Percentiles rank a stretch among this genome's conserved stretches.
Conservation (phyloP, 106 monocot genomes). For the Triglochin maritima region DNA sequence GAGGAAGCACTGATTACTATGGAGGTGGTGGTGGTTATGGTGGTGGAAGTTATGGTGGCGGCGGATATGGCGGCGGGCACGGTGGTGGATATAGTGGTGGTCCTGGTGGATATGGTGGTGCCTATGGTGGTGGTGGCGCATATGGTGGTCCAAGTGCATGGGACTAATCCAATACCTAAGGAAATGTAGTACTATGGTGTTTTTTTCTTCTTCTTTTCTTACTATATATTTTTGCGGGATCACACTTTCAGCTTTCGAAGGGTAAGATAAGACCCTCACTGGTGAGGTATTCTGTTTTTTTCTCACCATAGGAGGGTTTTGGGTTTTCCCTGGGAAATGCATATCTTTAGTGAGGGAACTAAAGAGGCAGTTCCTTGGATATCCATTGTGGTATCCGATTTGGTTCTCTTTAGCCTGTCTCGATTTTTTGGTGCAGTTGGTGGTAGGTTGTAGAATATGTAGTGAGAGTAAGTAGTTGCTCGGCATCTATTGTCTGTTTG, state of each 20-base stretch:
- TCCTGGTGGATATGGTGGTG: conserved; percentile 10
- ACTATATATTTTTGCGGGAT: not conserved
- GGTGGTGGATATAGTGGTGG: conserved; percentile 12
- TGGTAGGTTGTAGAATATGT: conserved; percentile 3
- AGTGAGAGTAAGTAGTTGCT: not conserved
- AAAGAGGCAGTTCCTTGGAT: too few relatives aligned
- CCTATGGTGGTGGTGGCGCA: conserved; percentile 12
- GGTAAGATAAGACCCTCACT: too few relatives aligned
- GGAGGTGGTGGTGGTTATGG: not conserved
- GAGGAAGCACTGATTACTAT: conserved; percentile 11
- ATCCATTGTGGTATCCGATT: not conserved
- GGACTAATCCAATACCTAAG: not conserved
- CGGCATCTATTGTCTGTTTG: not conserved
- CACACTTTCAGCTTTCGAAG: not conserved
- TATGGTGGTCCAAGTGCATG: conserved; percentile 2
- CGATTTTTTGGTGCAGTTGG: not conserved
- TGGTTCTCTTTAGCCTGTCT: not conserved
- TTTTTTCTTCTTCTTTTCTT: not conserved
- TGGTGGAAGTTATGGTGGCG: not conserved
- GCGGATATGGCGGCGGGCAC: not conserved
- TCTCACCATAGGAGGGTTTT: too few relatives aligned
- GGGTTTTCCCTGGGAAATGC: too few relatives aligned
- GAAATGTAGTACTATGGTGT: not conserved
- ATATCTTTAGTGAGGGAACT: too few relatives aligned
- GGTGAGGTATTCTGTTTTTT: too few relatives aligned